Conservation (phyloP, 176 grass and related monocot species). For the Oryza rufipogon region DNA sequence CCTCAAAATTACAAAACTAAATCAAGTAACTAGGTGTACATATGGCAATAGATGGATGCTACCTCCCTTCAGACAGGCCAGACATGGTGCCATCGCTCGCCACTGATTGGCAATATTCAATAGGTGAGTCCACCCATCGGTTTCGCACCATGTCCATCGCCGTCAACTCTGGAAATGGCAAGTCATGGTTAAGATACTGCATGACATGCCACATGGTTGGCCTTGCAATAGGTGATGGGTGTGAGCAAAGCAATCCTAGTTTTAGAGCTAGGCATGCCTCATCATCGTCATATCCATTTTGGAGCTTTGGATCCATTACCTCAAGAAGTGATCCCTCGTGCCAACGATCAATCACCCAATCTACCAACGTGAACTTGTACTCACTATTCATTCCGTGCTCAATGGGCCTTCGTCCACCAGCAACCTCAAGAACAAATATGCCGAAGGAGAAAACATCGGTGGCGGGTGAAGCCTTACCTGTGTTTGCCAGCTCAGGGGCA, state of each 20-base stretch:
- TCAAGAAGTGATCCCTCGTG: background rate
- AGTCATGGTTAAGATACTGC: no score
- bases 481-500: background rate
- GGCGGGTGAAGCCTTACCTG: background rate
- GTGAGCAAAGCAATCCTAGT: slow-evolving; percentile 44
- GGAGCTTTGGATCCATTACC: slow-evolving; percentile 10
- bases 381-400: background rate
- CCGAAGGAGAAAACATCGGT: slow-evolving; percentile 34
- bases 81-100: no score
- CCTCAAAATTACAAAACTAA: no score
- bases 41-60: no score
- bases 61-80: no score
- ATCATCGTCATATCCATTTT: background rate
- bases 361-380: background rate
- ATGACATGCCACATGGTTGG: slow-evolving; percentile 25
- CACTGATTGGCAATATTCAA: no score
- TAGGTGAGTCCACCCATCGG: no score
- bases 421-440: slow-evolving; percentile 34
- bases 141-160: no score
- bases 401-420: background rate
- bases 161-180: no score
- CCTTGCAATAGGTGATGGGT: slow-evolving; percentile 2
- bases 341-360: slow-evolving; percentile 26
- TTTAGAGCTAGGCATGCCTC: slow-evolving; percentile 46
- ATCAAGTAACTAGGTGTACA: no score